These are phyloP conservation scores for Camelina neglecta DNA, from an alignment of 345 rosid species.

Conservation along the genomic window DNA sequence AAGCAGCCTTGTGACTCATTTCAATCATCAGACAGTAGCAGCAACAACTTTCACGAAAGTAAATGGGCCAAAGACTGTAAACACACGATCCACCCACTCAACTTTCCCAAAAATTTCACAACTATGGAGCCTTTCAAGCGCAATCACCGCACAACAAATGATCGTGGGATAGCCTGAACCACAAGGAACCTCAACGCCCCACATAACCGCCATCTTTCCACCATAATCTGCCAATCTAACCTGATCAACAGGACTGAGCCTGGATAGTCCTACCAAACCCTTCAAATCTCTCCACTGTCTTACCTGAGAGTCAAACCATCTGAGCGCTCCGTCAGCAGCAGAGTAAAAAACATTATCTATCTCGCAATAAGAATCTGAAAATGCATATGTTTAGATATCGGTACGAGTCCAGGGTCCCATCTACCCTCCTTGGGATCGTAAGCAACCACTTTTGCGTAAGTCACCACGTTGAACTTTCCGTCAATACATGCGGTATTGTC, in stretches of 20 bases:
- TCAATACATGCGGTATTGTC: neutral
- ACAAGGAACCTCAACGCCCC: neutral
- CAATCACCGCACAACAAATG: neutral
- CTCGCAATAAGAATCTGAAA: neutral
- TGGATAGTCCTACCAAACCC: neutral
- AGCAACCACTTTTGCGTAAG: too few relatives aligned
- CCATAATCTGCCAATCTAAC: conserved; percentile 15
- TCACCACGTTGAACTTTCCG: neutral
- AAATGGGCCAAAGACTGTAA: too few relatives aligned
- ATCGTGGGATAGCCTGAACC: neutral
- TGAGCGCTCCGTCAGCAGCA: neutral
- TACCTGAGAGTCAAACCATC: neutral
- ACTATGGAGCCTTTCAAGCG: neutral
- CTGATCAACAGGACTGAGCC: neutral
- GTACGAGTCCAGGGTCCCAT: neutral
- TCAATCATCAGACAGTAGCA: neutral
- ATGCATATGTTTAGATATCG: too few relatives aligned
- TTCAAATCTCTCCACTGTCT: neutral
- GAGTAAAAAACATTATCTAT: neutral
- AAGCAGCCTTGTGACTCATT: neutral
- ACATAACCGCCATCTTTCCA: conserved; percentile 6
- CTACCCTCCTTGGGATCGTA: neutral
- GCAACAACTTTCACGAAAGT: neutral
- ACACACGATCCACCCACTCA: neutral
- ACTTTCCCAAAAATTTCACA: neutral